Evolutionary conservation across 345 rosid genomes (phyloP), one percentile per base, ranked within the genome.

Genomic region (Pugionium dolabratum): DNA sequence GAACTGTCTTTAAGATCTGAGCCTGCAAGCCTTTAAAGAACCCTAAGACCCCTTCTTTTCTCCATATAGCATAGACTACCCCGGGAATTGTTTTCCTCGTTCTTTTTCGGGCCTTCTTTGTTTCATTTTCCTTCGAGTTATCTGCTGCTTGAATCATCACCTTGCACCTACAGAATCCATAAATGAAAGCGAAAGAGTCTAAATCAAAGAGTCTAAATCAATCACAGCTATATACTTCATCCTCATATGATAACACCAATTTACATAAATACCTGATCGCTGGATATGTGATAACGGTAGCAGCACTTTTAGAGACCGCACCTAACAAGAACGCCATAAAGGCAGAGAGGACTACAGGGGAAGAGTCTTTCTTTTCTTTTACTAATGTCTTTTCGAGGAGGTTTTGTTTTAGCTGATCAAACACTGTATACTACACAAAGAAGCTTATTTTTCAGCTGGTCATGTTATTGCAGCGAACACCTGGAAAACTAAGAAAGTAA

Each of bases 1-100:
- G 72, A 25, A 93, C 97, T 3, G 98, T 93, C 83, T 93, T 93
- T 69, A 93, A 76, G 66, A 93, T 86, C 84, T 93, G 98, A 32
- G 98, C 96, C 46, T 85, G 76, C 67, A 93, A 74, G 59, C 98
- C 96, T 73, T 90, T 93, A 72, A 83, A 88, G 72, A 93, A 93
- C 2, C 96, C 98, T n/a, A 76, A 58, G 60, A 76, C 36, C 47
- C 98, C 98, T 79, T 93, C 97, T 37, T 76, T 76, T 75, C 63
- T 85, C 97, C 96, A 88, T 56, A 88, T 86, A 9, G 87, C 73
- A 55, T 36, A 64, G 4, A 88, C 44, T 4, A 89, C 87, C 5
- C 83, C 86, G 1, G 73, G 35, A 43, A 88, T 49, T 2, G 90
- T 86, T 75, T 78, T 90, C 42, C 62, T 62, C 7, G 58, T 62